Evolutionary conservation across 2,329 filamentous ascomycete species (phyloP), one percentile per base, ranked within the genome.

Genomic region (Fusarium camptoceras): DNA sequence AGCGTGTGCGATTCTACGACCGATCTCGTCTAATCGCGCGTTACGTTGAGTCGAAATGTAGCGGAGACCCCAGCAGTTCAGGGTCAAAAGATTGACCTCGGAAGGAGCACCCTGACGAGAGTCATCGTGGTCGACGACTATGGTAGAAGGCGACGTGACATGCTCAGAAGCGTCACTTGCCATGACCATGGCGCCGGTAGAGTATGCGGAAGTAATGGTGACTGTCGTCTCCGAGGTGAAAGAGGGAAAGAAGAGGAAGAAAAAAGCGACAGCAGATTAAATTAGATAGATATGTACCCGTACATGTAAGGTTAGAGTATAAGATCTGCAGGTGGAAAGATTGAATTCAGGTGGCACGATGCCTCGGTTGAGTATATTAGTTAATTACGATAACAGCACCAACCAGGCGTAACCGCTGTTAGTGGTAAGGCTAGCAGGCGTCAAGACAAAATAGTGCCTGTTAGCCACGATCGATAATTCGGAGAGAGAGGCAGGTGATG

Each of bases 31-130:
- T 53, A 98, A 87, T 44, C 96, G 93, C 74, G 92, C 91, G 70
- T 87, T 84, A 72, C 94, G 93, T 72, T 92, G 88, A 71, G 91
- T 90, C 54, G 94, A 91, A 76, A 98, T 86, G 82, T 89, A 94
- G 76, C 97, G 95, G 66, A 98, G 89, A 54, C 96, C 96, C 95
- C 96, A 98, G 88, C 94, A 98, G 82, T 99, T 99, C 79, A 97
- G 88, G 7, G 93, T 96, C 71, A 98, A 83, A 73, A 98, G 86
- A 76, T 92, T 91, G 77, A 98, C 87, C 61, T 90, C 86, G 31
- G 82, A 82, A 20, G 86, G 88, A 71, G 76, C 78, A n/a, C 54
- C 43, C 9, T 75, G 69, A 37, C 34, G 34, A 57, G 76, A 73
- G 68, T 77, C 78, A 43, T 69, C 50, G 34, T 71, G 64, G 42